Percentiles rank a stretch among this genome's conserved stretches.
phyloP scores from a whole-genome alignment of 305 asterid species.

The Solanum hybrid region DNA sequence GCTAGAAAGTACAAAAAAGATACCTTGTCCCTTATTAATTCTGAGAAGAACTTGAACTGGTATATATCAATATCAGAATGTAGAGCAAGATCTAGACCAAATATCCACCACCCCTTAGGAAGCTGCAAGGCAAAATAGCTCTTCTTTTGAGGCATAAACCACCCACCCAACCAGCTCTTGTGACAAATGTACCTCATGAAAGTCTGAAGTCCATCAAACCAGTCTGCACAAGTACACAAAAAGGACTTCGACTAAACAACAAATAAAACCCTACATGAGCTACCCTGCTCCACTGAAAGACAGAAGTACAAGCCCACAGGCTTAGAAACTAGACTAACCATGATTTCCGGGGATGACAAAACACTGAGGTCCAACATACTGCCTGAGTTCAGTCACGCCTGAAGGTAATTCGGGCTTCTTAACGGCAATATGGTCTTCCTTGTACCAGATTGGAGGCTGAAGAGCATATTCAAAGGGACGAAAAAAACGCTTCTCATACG shows the following conservation, averaged over 20 bases:
- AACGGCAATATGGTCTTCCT: slow-evolving; percentile 75
- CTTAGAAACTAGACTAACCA: slow-evolving; percentile 40
- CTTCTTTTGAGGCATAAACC: slow-evolving; percentile 99
- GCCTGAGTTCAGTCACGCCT: slow-evolving; percentile 51
- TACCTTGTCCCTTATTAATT: slow-evolving; percentile 80
- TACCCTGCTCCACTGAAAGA: not conserved
- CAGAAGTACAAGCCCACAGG: not conserved
- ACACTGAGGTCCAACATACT: slow-evolving; percentile 92
- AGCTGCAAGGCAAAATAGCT: slow-evolving; percentile 97
- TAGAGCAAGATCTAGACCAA: slow-evolving; percentile 96
- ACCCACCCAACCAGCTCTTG: slow-evolving; percentile 98
- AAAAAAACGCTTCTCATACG: slow-evolving; percentile 84
- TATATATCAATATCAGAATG: slow-evolving; percentile 88
- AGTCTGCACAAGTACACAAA: slow-evolving; percentile 41
- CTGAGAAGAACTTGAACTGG: slow-evolving; percentile 91
- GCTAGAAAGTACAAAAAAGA: not conserved
- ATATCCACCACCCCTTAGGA: slow-evolving; percentile 98
- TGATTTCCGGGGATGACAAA: slow-evolving; percentile 96
- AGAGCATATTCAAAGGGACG: slow-evolving; percentile 97
- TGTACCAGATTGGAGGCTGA: slow-evolving; percentile 89
- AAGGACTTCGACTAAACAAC: not conserved
- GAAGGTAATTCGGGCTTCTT: slow-evolving; percentile 87
- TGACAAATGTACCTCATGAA: slow-evolving; percentile 97
- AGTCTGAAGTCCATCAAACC: slow-evolving; percentile 99
- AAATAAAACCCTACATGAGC: not conserved